Conservation (phyloP, 2,329 filamentous ascomycete species). For the Arachnomyces sp. region DNA sequence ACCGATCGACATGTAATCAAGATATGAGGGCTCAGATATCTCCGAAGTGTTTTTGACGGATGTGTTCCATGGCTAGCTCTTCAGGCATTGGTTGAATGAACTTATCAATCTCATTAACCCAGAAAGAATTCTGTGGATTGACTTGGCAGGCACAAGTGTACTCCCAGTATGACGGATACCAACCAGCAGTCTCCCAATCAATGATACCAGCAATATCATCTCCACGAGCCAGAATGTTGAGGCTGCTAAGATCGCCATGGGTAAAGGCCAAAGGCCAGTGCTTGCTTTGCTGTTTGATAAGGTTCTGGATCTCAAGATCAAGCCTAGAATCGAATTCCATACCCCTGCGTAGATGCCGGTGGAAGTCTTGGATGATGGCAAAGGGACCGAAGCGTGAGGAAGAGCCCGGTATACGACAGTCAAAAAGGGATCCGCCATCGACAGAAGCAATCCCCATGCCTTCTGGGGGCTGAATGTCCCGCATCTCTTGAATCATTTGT, state of each 20-base stretch:
- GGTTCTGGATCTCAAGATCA: constrained; percentile 21
- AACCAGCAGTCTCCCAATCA: constrained; percentile 10
- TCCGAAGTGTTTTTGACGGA: constrained; percentile 2
- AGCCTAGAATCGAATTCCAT: constrained; percentile 19
- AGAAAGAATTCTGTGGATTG: constrained; percentile 2
- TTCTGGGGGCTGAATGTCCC: constrained; percentile 20
- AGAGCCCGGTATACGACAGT: constrained; percentile 22
- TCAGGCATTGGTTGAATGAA: constrained; percentile 1
- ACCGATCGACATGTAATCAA: no score
- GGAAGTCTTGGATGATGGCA: constrained; percentile 26
- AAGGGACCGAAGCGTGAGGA: constrained; percentile 26
- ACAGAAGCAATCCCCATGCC: constrained; percentile 22
- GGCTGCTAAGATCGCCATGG: constrained; percentile 43
- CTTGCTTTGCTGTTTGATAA: constrained; percentile 26
- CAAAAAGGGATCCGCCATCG: constrained; percentile 25
- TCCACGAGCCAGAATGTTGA: constrained; percentile 1
- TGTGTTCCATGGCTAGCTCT: constrained; percentile 2
- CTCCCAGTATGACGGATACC: constrained; percentile 11
- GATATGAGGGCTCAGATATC: no score
- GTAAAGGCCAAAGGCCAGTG: constrained; percentile 36
- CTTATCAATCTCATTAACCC: constrained; percentile 1
- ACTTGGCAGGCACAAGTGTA: constrained; percentile 3
- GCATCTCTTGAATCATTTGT: constrained; percentile 23
- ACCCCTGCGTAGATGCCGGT: constrained; percentile 26
- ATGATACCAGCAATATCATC: constrained; percentile 8